Evolutionary conservation across 371 early-diverging fungal genomes (phyloP), one percentile per base, ranked within the genome.

Genomic region (Fennellomyces sp.): DNA sequence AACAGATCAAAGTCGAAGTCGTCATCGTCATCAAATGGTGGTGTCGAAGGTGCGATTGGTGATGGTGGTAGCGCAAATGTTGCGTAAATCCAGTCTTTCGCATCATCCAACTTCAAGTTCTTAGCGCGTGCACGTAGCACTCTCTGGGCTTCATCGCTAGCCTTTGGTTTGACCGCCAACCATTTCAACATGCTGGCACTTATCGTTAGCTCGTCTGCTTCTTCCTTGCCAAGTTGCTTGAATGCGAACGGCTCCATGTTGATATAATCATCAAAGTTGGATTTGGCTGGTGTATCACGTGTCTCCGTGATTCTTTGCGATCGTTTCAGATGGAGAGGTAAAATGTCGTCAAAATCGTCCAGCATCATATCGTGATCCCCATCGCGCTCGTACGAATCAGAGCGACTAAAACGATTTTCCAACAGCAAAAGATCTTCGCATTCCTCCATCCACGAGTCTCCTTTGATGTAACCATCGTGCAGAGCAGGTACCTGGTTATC

Each of bases 141-240:
- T 19, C 7, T 26, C 29, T 51, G 26, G 0, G 51, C 51, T 3
- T 13, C 23, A 2, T 51, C 51, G 13, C 19, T 51, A n/a, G 17
- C 19, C 23, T 7, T 28, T 51, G 51, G 51, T 28, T 19, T 28
- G 7, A 13, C 15, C 3, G 47, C 47, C 10, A 56, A 21, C 57
- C 57, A 56, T 6, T 56, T 41, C 15, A 56, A 21, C 57, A 56
- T 56, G 23, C 45, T 21, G 10, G 45, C 19, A 23, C 45, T 45
- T 0, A 45, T 0, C 1, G 0, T 21, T 45, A 12, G 5, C 11
- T 45, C 21, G 4, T 45, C 45, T 5, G 19, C 45, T 3, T 17
- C 21, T 23, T 45, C 45, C 21, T 45, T 45, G 3, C 21, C 23
- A 25, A 45, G 45, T 45, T 45, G 19, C n/a, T 45, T 45, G 23